Evolutionary conservation across 768 basidiomycete genomes (phyloP).

Genomic region (Boletus speciosus): DNA sequence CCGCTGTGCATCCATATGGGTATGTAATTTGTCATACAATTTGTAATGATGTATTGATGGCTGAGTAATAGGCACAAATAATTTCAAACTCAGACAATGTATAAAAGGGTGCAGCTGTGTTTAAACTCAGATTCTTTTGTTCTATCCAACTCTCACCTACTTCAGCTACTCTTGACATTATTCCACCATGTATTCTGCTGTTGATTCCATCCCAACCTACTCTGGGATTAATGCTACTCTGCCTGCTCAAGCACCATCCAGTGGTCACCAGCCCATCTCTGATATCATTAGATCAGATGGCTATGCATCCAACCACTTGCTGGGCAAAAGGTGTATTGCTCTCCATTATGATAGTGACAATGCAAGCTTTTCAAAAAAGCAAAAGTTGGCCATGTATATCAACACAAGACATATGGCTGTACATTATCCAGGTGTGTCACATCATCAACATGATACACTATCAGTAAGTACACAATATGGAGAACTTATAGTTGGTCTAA

Average conservation of each 20-base stretch:
- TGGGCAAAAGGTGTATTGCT: conserved; percentile 4
- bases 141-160: not conserved
- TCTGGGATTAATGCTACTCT: not conserved
- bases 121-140: not conserved
- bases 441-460: not conserved
- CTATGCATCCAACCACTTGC: not conserved
- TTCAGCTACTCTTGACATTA: not conserved
- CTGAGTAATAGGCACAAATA: conserved; percentile 1
- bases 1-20: too few relatives aligned
- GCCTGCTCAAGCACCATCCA: not conserved
- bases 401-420: conserved; percentile 18
- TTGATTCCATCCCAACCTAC: not conserved
- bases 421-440: not conserved
- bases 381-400: conserved; percentile 11
- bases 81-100: conserved; percentile 17
- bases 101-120: conserved; percentile 10
- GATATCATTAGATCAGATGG: not conserved
- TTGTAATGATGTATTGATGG: not conserved
- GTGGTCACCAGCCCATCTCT: not conserved
- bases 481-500: not conserved
- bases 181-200: conserved; percentile 4
- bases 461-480: conserved; percentile 1
- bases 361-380: not conserved
- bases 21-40: not conserved
- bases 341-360: not conserved